Base-by-base conservation (phyloP, 768 basidiomycete genomes). In the Suillus brevipes region DNA sequence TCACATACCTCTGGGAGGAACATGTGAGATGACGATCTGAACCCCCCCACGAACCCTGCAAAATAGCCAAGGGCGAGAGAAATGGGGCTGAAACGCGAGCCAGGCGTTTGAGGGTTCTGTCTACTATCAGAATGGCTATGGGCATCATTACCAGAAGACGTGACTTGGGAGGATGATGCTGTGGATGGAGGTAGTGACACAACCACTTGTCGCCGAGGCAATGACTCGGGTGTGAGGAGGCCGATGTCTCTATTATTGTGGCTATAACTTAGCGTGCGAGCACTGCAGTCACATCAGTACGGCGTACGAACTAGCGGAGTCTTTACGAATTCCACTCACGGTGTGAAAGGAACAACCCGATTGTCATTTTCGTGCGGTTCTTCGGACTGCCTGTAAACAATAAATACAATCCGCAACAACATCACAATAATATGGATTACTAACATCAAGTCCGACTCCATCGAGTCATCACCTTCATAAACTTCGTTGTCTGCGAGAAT, bases 151-250 rank as follows among this genome's bases (percentile, higher is more conserved):
- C 37, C 10, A 28, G 36, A 42, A 56, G 49, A 56, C 4, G 18
- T 34, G 55, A 42, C 12, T 23, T 38, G n/a, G 16, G 55, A 23
- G 13, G 12, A 25, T 25, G n/a, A n/a, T 60, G 37, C 34, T 38
- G 37, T 34, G 37, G 62, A 8, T 14, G 8, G 2, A 10, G 55
- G 20, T 36, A 31, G 12, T 55, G 28, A n/a, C 10, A 9, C 12
- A 31, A 23, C 31, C 57, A 40, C 18, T 23, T 16, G n/a, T n/a
- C 37, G 34, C 25, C 37, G 55, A 60, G 62, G 62, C 8, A 63
- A 12, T 55, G 62, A 63, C 56, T 63, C 62, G 6, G 62, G 62
- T 10, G 62, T 63, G 16, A 37, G 56, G n/a, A 62, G 53, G 2
- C 61, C 47, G 3, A 62, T 60, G 16, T 59, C 10, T 31, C 25